A percentile compares a stretch with the other conserved stretches of the same genome.
These are phyloP conservation scores for Lagerstroemia speciosa DNA, from an alignment of 345 rosid species.

Conservation along the genomic window DNA sequence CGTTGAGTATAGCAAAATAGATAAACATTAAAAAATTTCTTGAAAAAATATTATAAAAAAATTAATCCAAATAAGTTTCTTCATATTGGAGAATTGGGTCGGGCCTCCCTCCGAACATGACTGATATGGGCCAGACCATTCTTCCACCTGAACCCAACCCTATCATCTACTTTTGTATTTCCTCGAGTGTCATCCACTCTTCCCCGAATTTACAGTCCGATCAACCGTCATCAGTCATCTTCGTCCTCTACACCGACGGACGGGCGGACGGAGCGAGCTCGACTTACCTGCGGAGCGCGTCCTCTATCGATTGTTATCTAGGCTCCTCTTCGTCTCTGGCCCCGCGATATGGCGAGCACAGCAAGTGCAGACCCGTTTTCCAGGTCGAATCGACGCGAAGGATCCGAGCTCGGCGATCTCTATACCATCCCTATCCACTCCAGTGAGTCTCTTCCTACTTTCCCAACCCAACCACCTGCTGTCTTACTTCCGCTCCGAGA, in stretches of 20 bases:
- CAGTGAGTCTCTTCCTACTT: not conserved
- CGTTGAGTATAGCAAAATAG: too few species aligned
- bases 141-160: too few species aligned
- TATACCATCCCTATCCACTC: constrained; percentile 13
- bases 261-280: too few species aligned
- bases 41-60: too few species aligned
- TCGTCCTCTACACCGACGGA: too few species aligned
- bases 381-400: not conserved
- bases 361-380: not conserved
- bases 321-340: not conserved
- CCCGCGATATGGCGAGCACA: not conserved
- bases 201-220: not conserved
- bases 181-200: not conserved
- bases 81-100: not conserved
- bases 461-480: constrained; percentile 25
- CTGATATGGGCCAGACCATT: too few species aligned
- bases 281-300: too few species aligned
- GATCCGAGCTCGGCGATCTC: constrained; percentile 10
- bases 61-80: too few species aligned
- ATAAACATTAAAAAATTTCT: too few species aligned
- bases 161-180: too few species aligned
- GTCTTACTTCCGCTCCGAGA: not conserved
- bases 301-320: too few species aligned
- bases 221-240: not conserved
- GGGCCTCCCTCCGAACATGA: not conserved